Evolutionary conservation across 2,329 filamentous ascomycete genomes (phyloP).

Genomic region (Tolypocladium nubicola): DNA sequence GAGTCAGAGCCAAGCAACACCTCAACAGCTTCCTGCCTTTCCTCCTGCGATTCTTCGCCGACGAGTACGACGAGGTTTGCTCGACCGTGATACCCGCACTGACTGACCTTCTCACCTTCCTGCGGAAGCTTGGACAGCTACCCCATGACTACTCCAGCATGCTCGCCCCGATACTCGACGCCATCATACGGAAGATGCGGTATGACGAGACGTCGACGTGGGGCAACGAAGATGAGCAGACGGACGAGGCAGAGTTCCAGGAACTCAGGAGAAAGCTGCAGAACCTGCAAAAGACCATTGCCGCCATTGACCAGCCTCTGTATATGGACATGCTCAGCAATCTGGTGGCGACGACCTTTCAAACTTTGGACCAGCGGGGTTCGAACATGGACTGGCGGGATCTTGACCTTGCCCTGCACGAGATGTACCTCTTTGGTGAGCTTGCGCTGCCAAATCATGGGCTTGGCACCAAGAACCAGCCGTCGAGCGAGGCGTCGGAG

Average conservation of each 20-base stretch:
- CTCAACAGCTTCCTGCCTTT: constrained; percentile 78
- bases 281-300: constrained; percentile 84
- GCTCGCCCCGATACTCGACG: constrained; percentile 78
- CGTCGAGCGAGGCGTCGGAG: constrained; percentile 68
- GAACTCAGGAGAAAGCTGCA: constrained; percentile 85
- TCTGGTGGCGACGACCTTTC: constrained; percentile 79
- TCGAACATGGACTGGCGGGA: constrained; percentile 85
- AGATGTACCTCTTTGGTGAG: constrained; percentile 94
- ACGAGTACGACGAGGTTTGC: constrained; percentile 97
- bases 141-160: constrained; percentile 68
- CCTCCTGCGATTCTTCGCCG: constrained; percentile 86
- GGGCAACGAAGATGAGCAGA: constrained; percentile 90
- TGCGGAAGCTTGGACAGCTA: constrained; percentile 70
- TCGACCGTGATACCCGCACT: constrained; percentile 89
- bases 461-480: constrained; percentile 74
- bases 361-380: constrained; percentile 63
- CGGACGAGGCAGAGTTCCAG: constrained; percentile 94
- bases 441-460: constrained; percentile 82
- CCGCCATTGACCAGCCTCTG: constrained; percentile 75
- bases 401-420: constrained; percentile 82
- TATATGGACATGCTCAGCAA: constrained; percentile 84
- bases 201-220: constrained; percentile 91
- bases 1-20: constrained; percentile 67
- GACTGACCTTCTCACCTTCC: constrained; percentile 82
- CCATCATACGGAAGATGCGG: constrained; percentile 91